A percentile compares a stretch with the other conserved stretches of the same genome.
phyloP scores from a whole-genome alignment of 495 filamentous ascomycete genomes.

The Neurospora tetrasperma region DNA sequence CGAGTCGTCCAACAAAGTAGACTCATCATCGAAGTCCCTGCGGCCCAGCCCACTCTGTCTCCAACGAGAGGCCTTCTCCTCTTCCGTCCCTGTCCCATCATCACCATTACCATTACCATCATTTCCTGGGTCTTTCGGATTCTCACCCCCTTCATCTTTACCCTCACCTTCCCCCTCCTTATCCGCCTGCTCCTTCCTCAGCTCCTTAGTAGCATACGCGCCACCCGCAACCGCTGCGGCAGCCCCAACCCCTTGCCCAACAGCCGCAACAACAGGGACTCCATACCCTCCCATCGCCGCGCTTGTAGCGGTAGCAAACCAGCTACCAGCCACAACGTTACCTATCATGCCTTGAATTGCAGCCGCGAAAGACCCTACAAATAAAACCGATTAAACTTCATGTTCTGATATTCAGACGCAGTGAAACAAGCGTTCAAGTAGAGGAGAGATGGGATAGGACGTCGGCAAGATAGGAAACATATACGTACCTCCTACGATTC shows the following conservation, averaged over 20 bases:
- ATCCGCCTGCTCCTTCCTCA: not conserved
- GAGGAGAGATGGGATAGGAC: not conserved
- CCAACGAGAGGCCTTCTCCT: not conserved
- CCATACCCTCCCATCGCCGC: not conserved
- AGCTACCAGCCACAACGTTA: not conserved
- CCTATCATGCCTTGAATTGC: conserved; percentile 1
- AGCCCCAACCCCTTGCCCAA: not conserved
- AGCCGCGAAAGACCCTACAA: not conserved
- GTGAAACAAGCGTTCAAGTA: not conserved
- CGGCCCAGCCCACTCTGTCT: not conserved
- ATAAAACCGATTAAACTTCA: not conserved
- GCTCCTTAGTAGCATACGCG: not conserved
- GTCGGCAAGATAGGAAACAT: not conserved
- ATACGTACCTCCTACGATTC: conserved; percentile 5
- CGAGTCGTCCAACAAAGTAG: not conserved
- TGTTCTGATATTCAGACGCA: not conserved
- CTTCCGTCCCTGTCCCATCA: not conserved
- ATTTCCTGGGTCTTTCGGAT: not conserved
- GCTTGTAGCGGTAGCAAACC: not conserved
- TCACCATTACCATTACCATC: not conserved
- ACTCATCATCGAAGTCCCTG: not conserved
- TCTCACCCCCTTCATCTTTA: not conserved
- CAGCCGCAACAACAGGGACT: not conserved
- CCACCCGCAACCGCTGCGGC: not conserved
- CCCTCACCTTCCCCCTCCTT: not conserved